Base-by-base conservation (phyloP, 345 rosid species). In the Isatis tinctoria region DNA sequence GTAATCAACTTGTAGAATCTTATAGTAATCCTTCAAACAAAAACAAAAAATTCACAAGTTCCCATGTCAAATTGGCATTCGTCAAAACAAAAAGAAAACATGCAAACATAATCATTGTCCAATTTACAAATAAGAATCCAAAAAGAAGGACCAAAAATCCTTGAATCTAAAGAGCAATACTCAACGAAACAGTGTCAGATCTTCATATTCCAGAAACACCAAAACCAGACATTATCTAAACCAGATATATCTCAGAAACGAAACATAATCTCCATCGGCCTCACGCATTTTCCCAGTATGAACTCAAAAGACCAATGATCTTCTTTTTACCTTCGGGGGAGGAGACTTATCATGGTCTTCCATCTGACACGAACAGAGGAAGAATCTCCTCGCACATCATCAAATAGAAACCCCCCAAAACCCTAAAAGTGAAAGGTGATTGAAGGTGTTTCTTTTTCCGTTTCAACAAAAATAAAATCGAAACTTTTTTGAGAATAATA, bases 1-100 rank as follows among this genome's bases (percentile, higher is more conserved):
- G 81, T 90, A 88, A 73, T 88, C 97, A 54, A 90, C 87, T 67
- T 85, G 87, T 77, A 90, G 78, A 60, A 88, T 79, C 81, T 88
- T 88, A 82, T 90, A 90, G 82, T 87, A 87, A 79, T 90, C 97
- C 97, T 88, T 53, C 70, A 54, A 13, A 69, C 60, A 70, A 73
- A 28, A 32, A 18, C 9, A 65, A 36, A 67, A 67, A 57, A 22
- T 0, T 18, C 27, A 39, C 47, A 75, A 60, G 24, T 30, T 44
- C 49, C 49, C 26, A 62, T 36, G 16, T 66, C 64, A 72, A 65
- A 43, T 27, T 18, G 30, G 37, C 18, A 22, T 60, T 60, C 57
- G 6, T 27, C n/a, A 51, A 75, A 51, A 60, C 37, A 43, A 36
- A 49, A 53, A 11, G 26, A 76, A 49, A n/a, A 74, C 27, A 59